A percentile compares a stretch with the other conserved stretches of the same genome.
phyloP scores from a whole-genome alignment of 1,284 basidiomycete genomes.

The Ganoderma sp. region DNA sequence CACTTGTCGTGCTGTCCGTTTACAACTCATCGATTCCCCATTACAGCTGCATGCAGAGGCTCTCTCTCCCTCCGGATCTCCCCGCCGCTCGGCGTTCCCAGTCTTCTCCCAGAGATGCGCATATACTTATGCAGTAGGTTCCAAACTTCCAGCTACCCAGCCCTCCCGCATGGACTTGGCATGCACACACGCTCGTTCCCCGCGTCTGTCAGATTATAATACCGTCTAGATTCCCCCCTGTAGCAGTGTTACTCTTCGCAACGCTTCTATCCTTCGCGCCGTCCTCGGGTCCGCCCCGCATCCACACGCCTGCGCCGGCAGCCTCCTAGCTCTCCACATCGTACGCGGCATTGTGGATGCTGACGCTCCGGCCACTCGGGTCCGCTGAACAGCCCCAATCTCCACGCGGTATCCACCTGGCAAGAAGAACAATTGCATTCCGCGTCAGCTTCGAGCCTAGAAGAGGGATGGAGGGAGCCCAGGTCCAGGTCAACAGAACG shows the following conservation, averaged over 20 bases:
- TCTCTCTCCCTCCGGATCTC: conserved; percentile 25
- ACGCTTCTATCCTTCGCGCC: conserved; percentile 18
- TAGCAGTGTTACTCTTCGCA: conserved; percentile 37
- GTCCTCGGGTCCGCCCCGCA: background rate
- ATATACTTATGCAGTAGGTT: conserved; percentile 17
- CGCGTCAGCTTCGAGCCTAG: conserved; percentile 14
- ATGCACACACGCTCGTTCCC: conserved; percentile 23
- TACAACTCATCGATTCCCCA: conserved; percentile 19
- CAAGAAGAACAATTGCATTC: conserved; percentile 7
- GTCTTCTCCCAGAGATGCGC: conserved; percentile 14
- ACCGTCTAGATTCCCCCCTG: conserved; percentile 42
- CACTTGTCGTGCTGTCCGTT: conserved; percentile 36
- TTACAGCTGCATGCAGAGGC: conserved; percentile 31
- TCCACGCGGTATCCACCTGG: conserved; percentile 88
- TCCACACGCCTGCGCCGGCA: background rate
- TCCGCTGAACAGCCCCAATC: conserved; percentile 98
- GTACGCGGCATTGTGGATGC: conserved; percentile 95
- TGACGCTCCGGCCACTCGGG: conserved; percentile 94
- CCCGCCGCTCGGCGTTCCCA: conserved; percentile 11
- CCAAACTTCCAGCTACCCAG: conserved; percentile 12
- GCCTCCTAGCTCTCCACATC: conserved; percentile 30
- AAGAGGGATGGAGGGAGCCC: background rate
- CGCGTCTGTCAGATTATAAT: conserved; percentile 35
- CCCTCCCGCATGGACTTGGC: conserved; percentile 5
- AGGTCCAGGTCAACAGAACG: conserved; percentile 38